phyloP scores from a whole-genome alignment of 1,139 yeast species.

The Blastobotrys persicus region DNA sequence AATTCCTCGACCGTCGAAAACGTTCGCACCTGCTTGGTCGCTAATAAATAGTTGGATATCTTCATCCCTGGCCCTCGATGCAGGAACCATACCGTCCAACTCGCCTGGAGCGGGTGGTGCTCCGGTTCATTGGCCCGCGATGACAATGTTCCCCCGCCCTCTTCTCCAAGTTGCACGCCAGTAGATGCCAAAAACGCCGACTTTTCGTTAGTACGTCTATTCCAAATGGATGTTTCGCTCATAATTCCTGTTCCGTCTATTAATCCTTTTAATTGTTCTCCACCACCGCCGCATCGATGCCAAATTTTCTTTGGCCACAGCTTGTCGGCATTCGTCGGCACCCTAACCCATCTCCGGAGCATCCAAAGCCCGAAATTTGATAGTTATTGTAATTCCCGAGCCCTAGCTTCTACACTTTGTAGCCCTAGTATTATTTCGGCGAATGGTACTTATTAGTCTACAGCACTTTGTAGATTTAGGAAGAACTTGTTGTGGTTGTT shows the following conservation, averaged over 20 bases:
- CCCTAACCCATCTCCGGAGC: too few species aligned
- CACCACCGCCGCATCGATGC: neutral
- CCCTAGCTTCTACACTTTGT: too few species aligned
- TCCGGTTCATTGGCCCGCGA: conserved; percentile 3
- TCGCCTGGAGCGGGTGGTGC: conserved; percentile 18
- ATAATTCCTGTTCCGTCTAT: neutral
- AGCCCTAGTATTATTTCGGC: too few species aligned
- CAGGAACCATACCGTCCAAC: conserved; percentile 39
- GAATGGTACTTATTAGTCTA: too few species aligned
- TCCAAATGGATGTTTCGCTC: conserved; percentile 26
- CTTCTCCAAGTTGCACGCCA: conserved; percentile 18
- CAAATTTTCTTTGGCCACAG: neutral
- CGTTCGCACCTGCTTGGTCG: conserved; percentile 36
- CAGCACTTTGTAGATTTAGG: too few species aligned
- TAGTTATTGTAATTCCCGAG: too few species aligned
- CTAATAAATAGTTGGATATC: conserved; percentile 36
- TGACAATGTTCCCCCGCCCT: neutral
- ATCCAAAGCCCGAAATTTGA: too few species aligned
- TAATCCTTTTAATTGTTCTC: too few species aligned
- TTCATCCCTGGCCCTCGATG: conserved; percentile 40
- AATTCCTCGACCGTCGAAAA: conserved; percentile 56
- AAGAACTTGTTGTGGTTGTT: too few species aligned
- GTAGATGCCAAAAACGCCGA: conserved; percentile 30
- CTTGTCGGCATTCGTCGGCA: too few species aligned
- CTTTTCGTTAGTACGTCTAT: conserved; percentile 29